Conservation (phyloP, 2,329 filamentous ascomycete genomes). For the Clarireedia paspali region DNA sequence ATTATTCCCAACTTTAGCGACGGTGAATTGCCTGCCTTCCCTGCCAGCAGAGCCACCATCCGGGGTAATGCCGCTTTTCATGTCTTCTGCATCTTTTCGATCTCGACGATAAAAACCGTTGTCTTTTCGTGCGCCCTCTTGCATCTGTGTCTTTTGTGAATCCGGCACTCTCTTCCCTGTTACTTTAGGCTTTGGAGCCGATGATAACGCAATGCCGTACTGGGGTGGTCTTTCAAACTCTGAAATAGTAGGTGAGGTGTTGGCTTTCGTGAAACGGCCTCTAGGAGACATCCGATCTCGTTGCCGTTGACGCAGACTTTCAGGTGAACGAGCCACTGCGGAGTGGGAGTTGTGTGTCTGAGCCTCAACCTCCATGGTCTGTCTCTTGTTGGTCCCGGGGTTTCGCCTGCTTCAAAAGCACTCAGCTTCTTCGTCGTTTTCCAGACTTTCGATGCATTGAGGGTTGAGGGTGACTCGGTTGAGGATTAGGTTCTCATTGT, state of each 20-base stretch:
- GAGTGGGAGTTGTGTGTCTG: slow-evolving; percentile 4
- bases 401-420: slow-evolving; percentile 9
- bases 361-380: slow-evolving; percentile 8
- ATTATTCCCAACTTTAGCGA: slow-evolving; percentile 76
- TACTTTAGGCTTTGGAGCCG: slow-evolving; percentile 19
- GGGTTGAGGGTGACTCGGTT: not conserved
- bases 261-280: slow-evolving; percentile 21
- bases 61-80: slow-evolving; percentile 48
- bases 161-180: slow-evolving; percentile 19
- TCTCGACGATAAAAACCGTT: slow-evolving; percentile 23
- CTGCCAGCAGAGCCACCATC: slow-evolving; percentile 51
- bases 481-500: not conserved
- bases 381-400: slow-evolving; percentile 1
- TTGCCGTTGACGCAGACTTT: slow-evolving; percentile 29
- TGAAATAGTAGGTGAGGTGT: slow-evolving; percentile 17
- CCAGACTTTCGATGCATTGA: slow-evolving; percentile 22
- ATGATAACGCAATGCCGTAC: slow-evolving; percentile 19
- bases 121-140: slow-evolving; percentile 25
- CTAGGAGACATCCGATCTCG: slow-evolving; percentile 29
- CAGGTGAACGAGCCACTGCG: slow-evolving; percentile 17
- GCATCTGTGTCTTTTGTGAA: slow-evolving; percentile 18
- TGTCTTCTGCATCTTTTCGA: slow-evolving; percentile 35
- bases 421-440: slow-evolving; percentile 15
- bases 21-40: slow-evolving; percentile 49
- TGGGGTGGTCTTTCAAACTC: slow-evolving; percentile 17